Base-by-base conservation (phyloP, 1,284 basidiomycete species). In the Uromyces viciae-fabae region DNA sequence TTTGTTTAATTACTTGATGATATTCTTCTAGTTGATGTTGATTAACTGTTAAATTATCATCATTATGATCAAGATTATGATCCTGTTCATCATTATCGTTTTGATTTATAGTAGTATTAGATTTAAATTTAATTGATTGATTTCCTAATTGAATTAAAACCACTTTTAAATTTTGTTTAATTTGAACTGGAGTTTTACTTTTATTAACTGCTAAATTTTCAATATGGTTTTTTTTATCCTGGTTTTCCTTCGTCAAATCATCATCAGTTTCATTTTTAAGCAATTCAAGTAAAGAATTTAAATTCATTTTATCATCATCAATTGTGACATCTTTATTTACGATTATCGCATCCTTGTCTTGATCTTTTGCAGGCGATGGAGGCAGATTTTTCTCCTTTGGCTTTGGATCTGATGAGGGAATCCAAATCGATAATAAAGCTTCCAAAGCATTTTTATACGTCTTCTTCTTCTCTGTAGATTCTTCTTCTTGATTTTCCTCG, bases 351-450 rank as follows among this genome's bases (percentile, higher is more conserved):
- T 11, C n/a, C 52, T 33, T 33, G 5, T 49, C 28, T 71, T n/a
- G 43, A 71, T 11, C 42, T 33, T 49, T 49, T 28, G 14, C 22
- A 17, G 68, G 17, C 14, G 3, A n/a, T 25, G 46, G 46, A 22
- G 11, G 46, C 11, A 42, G 19, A 8, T n/a, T 43, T 14, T 33
- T 31, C 58, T 62, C 28, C 28, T 62, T n/a, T 7, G 3, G 14
- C 40, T 42, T 68, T 42, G 42, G 25, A 11, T 69, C n/a, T 14
- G 7, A 17, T 28, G 22, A 40, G 22, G 72, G 72, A 22, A 74
- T 75, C 40, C 36, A 1, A 40, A 75, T 54, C 54, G 40, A 75
- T 75, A 75, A 64, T 38, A 75, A 75, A 62, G 43, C 73, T 7
- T 46, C 40, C 33, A 75, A 40, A 46, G 56, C 38, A 60, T 11